Conservation (phyloP, 257 asterid species). For the Coffea canephora region DNA sequence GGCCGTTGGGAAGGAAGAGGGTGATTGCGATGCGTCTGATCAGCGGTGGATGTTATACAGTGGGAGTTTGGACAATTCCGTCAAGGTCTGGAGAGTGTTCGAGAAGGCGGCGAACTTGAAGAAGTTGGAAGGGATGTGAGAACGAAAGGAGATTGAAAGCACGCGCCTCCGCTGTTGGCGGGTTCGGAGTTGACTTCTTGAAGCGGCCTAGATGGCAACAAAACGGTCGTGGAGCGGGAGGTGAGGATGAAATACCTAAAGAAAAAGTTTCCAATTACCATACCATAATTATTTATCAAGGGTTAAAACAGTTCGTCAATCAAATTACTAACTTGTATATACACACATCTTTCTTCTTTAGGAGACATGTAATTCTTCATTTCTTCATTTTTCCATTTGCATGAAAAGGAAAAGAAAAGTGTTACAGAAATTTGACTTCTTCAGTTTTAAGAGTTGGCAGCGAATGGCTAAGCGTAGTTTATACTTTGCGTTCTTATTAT, state of each 20-base stretch:
- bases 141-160: background rate
- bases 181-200: background rate
- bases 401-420: background rate
- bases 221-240: background rate
- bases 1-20: conserved; percentile 47
- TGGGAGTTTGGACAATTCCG: conserved; percentile 72
- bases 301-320: background rate
- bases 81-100: conserved; percentile 64
- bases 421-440: background rate
- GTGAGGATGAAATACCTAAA: background rate
- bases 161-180: too few species aligned
- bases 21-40: conserved; percentile 16
- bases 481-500: background rate
- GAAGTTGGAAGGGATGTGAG: background rate
- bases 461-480: background rate
- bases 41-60: conserved; percentile 60
- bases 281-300: background rate
- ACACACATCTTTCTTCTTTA: background rate
- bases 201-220: too few species aligned
- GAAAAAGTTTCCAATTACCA: background rate
- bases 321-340: background rate
- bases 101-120: conserved; percentile 24
- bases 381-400: background rate
- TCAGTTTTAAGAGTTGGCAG: background rate
- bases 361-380: background rate